phyloP scores from a whole-genome alignment of 495 filamentous ascomycete genomes.

The Schizothecium vesticola region DNA sequence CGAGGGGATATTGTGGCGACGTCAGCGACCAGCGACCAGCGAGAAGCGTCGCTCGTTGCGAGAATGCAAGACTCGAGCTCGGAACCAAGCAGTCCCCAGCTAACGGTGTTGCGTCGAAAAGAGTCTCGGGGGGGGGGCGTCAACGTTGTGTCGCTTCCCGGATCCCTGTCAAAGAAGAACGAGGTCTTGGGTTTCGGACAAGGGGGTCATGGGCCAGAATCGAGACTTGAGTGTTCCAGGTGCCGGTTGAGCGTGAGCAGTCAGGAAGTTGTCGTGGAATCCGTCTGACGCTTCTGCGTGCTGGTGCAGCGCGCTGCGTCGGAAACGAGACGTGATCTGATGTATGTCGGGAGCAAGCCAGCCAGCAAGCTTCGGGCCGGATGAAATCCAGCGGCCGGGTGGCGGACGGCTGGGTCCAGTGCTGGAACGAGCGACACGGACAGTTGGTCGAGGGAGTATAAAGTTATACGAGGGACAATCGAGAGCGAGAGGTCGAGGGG shows the following conservation, averaged over 20 bases:
- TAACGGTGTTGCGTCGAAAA: background rate
- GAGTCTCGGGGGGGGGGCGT: background rate
- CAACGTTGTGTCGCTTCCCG: background rate
- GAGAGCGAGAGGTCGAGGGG: constrained; percentile 7
- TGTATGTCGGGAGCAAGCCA: background rate
- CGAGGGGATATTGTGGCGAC: background rate
- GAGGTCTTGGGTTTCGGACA: constrained; percentile 4
- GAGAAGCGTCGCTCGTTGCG: background rate
- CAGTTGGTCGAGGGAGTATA: background rate
- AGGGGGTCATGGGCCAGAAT: background rate
- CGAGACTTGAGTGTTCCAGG: background rate
- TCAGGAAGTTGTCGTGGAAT: background rate
- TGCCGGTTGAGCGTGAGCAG: background rate
- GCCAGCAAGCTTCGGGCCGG: background rate
- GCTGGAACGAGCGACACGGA: background rate
- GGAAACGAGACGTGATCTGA: background rate
- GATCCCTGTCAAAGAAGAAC: constrained; percentile 1
- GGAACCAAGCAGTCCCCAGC: background rate
- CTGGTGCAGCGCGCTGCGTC: background rate
- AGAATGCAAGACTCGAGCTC: background rate
- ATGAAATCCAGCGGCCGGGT: background rate
- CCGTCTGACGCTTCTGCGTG: background rate
- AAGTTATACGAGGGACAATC: constrained; percentile 5
- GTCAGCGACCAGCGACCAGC: background rate
- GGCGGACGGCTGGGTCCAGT: background rate